phyloP scores from a whole-genome alignment of 176 grass and related monocot genomes.

The Coix lacrymajobi region DNA sequence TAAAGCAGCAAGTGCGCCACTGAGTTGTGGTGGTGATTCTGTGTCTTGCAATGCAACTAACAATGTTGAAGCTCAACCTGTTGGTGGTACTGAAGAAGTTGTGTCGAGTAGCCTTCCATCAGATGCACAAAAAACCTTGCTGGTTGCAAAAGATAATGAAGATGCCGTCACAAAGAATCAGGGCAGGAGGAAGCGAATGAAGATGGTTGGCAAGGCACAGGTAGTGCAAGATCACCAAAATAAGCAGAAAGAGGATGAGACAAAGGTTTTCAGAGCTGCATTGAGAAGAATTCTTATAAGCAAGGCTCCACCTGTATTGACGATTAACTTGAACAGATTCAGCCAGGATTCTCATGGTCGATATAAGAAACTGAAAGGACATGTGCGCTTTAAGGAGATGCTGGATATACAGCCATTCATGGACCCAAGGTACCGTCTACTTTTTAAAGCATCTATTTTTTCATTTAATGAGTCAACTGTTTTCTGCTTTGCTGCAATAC shows the following conservation, averaged over 20 bases:
- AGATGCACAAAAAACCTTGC: conserved; percentile 33
- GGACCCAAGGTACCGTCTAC: conserved; percentile 62
- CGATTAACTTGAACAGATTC: conserved; percentile 93
- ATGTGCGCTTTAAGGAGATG: conserved; percentile 75
- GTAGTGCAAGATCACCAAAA: conserved; percentile 32
- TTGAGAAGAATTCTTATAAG: conserved; percentile 87
- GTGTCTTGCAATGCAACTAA: conserved; percentile 36
- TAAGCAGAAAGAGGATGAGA: conserved; percentile 38
- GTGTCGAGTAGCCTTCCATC: conserved; percentile 30
- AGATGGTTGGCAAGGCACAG: conserved; percentile 32
- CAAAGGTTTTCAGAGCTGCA: conserved; percentile 72
- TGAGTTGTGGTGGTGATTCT: conserved; percentile 35
- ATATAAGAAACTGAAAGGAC: conserved; percentile 81
- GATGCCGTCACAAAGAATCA: conserved; percentile 36
- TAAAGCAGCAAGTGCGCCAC: conserved; percentile 15
- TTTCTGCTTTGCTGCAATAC: not conserved
- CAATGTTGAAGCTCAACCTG: conserved; percentile 27
- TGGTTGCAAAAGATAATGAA: conserved; percentile 22
- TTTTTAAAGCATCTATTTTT: not conserved
- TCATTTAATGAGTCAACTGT: not conserved
- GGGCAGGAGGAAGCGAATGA: conserved; percentile 33
- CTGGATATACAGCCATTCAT: conserved; percentile 76
- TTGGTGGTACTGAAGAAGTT: conserved; percentile 33
- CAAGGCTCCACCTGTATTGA: conserved; percentile 69
- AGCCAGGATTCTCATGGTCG: conserved; percentile 72